phyloP scores from a whole-genome alignment of 805 yeast species.

The Kluyveromyces siamensis region DNA sequence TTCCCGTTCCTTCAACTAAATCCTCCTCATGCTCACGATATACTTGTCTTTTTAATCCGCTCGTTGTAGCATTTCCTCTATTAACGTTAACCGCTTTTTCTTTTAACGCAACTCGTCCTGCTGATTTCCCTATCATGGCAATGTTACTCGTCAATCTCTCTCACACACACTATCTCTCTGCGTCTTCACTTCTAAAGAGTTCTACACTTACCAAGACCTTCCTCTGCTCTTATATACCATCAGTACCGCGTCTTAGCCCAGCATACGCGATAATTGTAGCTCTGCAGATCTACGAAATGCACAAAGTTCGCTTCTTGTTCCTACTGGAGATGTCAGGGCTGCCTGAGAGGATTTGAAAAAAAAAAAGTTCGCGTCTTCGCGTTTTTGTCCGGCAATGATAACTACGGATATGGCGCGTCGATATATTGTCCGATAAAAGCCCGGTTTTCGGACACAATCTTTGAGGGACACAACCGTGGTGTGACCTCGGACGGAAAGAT shows the following conservation, averaged over 20 bases:
- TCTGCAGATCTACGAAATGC: neutral
- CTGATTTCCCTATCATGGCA: neutral
- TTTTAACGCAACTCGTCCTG: neutral
- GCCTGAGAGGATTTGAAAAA: neutral
- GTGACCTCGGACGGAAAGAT: neutral
- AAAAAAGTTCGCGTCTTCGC: slow-evolving; percentile 3
- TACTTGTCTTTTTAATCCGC: slow-evolving; percentile 12
- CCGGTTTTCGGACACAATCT: too few species aligned
- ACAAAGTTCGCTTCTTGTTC: neutral
- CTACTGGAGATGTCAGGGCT: neutral
- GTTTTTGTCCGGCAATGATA: neutral
- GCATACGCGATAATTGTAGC: neutral
- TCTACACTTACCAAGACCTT: neutral
- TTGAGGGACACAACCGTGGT: neutral
- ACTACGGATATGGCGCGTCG: neutral
- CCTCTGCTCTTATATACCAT: neutral
- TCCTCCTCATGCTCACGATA: slow-evolving; percentile 14
- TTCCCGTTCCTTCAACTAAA: neutral
- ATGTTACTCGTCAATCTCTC: neutral
- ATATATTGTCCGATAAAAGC: neutral
- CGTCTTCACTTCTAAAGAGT: neutral
- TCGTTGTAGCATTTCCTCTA: slow-evolving; percentile 1
- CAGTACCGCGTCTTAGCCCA: neutral
- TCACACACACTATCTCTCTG: too few species aligned
- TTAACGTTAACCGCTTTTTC: neutral